A percentile compares a stretch with the other conserved stretches of the same genome.
These are phyloP conservation scores for Xylaria sp. DNA, from an alignment of 495 filamentous ascomycete species.

Conservation along the genomic window DNA sequence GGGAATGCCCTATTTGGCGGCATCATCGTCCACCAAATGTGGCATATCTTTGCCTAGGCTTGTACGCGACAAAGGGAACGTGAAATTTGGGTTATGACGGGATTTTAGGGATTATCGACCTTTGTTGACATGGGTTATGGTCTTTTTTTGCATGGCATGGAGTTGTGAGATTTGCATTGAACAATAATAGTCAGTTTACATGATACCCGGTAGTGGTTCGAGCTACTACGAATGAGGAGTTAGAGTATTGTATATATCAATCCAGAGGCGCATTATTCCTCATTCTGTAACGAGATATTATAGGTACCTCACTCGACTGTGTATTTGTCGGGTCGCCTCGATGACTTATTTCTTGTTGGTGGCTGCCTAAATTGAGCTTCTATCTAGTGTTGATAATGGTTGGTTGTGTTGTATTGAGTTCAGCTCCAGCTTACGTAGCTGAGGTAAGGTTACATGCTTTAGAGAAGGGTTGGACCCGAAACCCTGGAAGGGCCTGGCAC, in stretches of 20 bases:
- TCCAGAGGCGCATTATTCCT: background rate
- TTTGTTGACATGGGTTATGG: background rate
- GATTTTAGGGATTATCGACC: background rate
- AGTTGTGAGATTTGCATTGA: slow-evolving; percentile 26
- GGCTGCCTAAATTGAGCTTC: background rate
- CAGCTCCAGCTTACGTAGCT: background rate
- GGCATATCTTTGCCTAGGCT: slow-evolving; percentile 33
- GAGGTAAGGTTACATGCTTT: no score
- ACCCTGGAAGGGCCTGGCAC: background rate
- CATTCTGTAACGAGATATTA: background rate
- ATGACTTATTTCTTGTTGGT: background rate
- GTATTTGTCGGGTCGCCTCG: background rate
- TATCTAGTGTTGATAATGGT: no score
- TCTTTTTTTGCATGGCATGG: slow-evolving; percentile 28
- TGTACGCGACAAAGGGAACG: background rate
- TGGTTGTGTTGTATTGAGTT: background rate
- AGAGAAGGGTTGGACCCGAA: background rate
- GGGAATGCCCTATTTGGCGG: slow-evolving; percentile 37
- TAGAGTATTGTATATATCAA: slow-evolving; percentile 22
- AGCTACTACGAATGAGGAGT: background rate
- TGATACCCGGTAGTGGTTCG: slow-evolving; percentile 23
- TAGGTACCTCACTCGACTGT: background rate
- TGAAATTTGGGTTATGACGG: background rate
- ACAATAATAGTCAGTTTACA: slow-evolving; percentile 8
- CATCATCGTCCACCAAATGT: slow-evolving; percentile 39